Evolutionary conservation across 1,284 basidiomycete species (phyloP).

Genomic region (Stereum hirsutum): DNA sequence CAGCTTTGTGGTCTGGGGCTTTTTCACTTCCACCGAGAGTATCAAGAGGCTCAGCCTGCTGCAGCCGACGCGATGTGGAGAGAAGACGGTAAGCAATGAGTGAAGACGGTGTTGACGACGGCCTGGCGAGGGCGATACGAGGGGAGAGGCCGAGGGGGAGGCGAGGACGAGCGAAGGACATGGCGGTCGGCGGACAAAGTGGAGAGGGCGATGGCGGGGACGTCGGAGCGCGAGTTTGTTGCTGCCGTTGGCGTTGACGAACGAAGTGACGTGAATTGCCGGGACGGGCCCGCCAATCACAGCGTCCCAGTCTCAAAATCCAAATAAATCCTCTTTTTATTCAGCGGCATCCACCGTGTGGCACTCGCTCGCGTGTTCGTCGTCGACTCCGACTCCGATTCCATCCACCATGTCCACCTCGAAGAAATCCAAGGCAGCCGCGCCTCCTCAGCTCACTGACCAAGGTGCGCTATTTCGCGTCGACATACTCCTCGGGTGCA

Average conservation of each 20-base stretch:
- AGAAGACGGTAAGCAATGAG: conserved; percentile 38
- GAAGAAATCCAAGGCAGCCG: conserved; percentile 36
- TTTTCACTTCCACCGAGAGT: too few species aligned
- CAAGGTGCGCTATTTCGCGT: conserved; percentile 46
- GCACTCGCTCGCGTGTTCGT: conserved; percentile 2
- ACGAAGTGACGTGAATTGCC: conserved; percentile 13
- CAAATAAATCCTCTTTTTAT: conserved; percentile 8
- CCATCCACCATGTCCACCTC: conserved; percentile 28
- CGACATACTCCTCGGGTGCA: conserved; percentile 5
- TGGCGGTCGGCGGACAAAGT: conserved; percentile 13
- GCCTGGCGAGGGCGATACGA: conserved; percentile 20
- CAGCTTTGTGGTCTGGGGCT: conserved; percentile 4
- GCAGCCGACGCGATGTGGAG: conserved; percentile 20
- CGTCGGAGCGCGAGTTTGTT: too few species aligned
- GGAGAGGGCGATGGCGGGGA: conserved; percentile 9
- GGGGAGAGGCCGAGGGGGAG: conserved; percentile 22
- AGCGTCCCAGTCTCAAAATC: conserved; percentile 27
- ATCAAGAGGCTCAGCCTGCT: conserved; percentile 15
- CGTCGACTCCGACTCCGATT: background rate
- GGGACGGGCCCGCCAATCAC: conserved; percentile 38
- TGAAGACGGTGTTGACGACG: conserved; percentile 22
- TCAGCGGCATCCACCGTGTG: background rate
- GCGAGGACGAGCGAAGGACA: conserved; percentile 17
- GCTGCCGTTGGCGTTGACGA: conserved; percentile 13
- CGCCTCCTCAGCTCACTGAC: conserved; percentile 40